Base-by-base conservation (phyloP, 2,329 filamentous ascomycete genomes). In the Penicillium sp. region DNA sequence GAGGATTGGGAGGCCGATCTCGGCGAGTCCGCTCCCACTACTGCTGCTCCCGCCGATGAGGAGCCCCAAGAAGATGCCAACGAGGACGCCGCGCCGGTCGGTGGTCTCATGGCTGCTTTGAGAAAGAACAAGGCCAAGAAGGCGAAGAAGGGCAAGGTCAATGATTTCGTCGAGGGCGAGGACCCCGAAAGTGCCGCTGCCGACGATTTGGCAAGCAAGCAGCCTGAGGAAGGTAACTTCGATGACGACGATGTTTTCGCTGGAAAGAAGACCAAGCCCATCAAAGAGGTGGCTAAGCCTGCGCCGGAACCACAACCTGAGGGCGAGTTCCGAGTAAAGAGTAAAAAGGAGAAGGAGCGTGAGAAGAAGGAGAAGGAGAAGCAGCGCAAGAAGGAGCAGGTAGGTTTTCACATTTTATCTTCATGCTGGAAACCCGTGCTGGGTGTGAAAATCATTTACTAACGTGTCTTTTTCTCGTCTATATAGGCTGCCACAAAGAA, bases 361-460 rank as follows among this genome's bases (percentile, higher is more conserved):
- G 78, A 91, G 64, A 97, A 91, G 79, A 98, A 96, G 75, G 93
- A 98, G 75, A 83, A 88, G 54, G 93, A 98, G 76, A 98, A 98
- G 82, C 87, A 93, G 74, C 80, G 90, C 59, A 98, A 98, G 76
- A 98, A 90, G 82, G 93, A 98, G 72, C 86, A 97, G 81, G 88
- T 93, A 69, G 51, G 75, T 66, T 34, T 44, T 39, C 29, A 13
- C 17, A 19, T 43, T 15, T 45, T n/a, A 26, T 34, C n/a, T 39
- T 15, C 12, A 29, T 53, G 15, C 26, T 42, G 19, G 6, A 21
- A 39, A 41, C 15, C 15, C 42, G 32, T 33, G 21, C 21, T n/a
- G 3, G 17, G 21, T 17, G 8, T 38, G 7, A 15, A 19, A 7
- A 12, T 39, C 37, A 26, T 17, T 26, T 44, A n/a, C 48, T 48